Percentiles rank a stretch among this genome's conserved stretches.
Conservation (phyloP, 1,139 yeast genomes). For the Hansenula lynferdii region DNA sequence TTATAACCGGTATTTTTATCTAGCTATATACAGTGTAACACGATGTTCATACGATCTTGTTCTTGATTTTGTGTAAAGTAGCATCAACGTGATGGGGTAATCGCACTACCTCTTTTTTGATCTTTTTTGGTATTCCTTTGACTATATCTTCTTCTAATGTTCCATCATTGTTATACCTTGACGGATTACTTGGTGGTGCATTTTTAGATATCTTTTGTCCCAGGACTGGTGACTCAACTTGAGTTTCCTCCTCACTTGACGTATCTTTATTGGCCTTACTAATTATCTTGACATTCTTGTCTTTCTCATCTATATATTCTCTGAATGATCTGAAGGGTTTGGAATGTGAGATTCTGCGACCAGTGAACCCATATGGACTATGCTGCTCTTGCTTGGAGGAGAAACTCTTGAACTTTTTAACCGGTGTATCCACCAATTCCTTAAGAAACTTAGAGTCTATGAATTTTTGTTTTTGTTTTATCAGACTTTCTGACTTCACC, state of each 20-base stretch:
- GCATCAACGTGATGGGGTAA: neutral
- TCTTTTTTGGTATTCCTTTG: conserved; percentile 5
- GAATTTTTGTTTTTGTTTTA: neutral
- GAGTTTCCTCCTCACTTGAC: neutral
- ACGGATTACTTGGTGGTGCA: conserved; percentile 17
- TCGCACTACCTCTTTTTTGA: neutral
- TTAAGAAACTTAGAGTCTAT: conserved; percentile 1
- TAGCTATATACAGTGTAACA: no score
- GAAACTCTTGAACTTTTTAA: neutral
- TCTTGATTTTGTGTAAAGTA: neutral
- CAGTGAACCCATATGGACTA: conserved; percentile 13
- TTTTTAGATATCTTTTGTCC: conserved; percentile 11
- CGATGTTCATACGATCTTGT: neutral
- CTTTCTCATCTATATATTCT: conserved; percentile 8
- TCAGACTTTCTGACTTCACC: neutral
- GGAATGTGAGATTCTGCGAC: conserved; percentile 5
- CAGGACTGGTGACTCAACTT: conserved; percentile 1
- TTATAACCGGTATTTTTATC: no score
- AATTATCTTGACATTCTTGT: conserved; percentile 9
- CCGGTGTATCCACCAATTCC: neutral
- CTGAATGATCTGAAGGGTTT: conserved; percentile 9
- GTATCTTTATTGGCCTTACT: conserved; percentile 3
- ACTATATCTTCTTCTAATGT: conserved; percentile 3
- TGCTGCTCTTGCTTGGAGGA: conserved; percentile 10
- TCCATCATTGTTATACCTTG: conserved; percentile 2